Percentiles rank a stretch among this genome's conserved stretches.
phyloP scores from a whole-genome alignment of 805 yeast species.

The Sugiyamaella floridensis region DNA sequence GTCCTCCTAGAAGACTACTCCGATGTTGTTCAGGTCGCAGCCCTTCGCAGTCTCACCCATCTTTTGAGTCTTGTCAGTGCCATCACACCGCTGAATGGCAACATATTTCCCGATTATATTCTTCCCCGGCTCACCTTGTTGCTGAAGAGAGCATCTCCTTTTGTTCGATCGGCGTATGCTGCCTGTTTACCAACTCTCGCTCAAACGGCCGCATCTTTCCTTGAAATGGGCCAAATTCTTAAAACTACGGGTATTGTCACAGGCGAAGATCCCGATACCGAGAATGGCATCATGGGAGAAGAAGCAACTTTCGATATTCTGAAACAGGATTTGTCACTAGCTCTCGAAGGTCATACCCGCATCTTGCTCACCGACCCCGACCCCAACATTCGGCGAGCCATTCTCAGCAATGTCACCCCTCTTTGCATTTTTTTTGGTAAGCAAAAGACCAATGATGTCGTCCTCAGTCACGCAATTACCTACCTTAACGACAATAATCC shows the following conservation, averaged over 20 bases:
- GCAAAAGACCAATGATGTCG: constrained; percentile 80
- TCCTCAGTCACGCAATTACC: constrained; percentile 84
- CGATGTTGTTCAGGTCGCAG: constrained; percentile 57
- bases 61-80: constrained; percentile 55
- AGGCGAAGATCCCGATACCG: constrained; percentile 41
- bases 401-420: constrained; percentile 65
- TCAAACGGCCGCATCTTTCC: constrained; percentile 52
- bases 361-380: constrained; percentile 63
- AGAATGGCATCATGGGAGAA: constrained; percentile 31
- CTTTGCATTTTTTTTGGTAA: constrained; percentile 78
- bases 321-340: constrained; percentile 41
- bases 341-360: constrained; percentile 60
- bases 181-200: constrained; percentile 69
- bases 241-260: constrained; percentile 32
- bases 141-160: constrained; percentile 35
- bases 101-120: constrained; percentile 74
- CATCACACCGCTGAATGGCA: constrained; percentile 67
- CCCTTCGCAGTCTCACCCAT: constrained; percentile 61
- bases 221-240: constrained; percentile 49
- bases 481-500: constrained; percentile 76
- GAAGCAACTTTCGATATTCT: constrained; percentile 26
- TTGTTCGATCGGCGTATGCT: constrained; percentile 64
- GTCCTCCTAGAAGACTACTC: constrained; percentile 64
- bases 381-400: constrained; percentile 58
- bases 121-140: constrained; percentile 58